Conservation (phyloP, 345 rosid genomes). For the Rubroshorea leprosula region DNA sequence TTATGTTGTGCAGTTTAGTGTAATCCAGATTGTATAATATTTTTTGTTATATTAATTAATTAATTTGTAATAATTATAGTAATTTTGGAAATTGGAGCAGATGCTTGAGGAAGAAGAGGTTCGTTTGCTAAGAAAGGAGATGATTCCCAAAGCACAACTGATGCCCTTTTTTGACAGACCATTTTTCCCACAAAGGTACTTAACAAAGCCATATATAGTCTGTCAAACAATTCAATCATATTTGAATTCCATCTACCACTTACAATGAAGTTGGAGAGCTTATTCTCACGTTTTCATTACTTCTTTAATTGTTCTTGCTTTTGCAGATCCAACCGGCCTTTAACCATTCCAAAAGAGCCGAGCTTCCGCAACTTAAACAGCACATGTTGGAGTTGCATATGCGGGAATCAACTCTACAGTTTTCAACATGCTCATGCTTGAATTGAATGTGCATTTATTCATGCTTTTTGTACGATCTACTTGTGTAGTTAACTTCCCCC, state of each 20-base stretch:
- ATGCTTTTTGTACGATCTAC: no score
- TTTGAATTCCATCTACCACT: no score
- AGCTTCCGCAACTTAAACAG: conserved; percentile 43
- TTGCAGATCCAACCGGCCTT: conserved; percentile 64
- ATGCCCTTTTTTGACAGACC: conserved; percentile 83
- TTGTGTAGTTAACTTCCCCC: no score
- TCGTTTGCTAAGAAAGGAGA: conserved; percentile 64
- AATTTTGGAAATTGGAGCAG: conserved; percentile 25
- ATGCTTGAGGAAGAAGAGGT: conserved; percentile 75
- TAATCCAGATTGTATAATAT: no score
- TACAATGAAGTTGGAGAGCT: no score
- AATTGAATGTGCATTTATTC: no score
- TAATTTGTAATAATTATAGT: background rate
- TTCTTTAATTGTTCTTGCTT: background rate
- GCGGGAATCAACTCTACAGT: conserved; percentile 37
- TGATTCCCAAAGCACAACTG: conserved; percentile 81
- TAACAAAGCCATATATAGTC: no score
- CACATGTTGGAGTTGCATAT: conserved; percentile 55
- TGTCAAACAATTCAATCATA: no score
- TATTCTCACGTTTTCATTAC: no score
- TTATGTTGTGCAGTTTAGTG: no score
- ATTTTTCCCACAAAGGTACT: conserved; percentile 71
- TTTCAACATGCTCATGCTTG: conserved; percentile 37
- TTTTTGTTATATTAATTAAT: background rate
- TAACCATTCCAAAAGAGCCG: conserved; percentile 74